Conservation (phyloP, 164 flowering plant species). For the Vitis labrusca region DNA sequence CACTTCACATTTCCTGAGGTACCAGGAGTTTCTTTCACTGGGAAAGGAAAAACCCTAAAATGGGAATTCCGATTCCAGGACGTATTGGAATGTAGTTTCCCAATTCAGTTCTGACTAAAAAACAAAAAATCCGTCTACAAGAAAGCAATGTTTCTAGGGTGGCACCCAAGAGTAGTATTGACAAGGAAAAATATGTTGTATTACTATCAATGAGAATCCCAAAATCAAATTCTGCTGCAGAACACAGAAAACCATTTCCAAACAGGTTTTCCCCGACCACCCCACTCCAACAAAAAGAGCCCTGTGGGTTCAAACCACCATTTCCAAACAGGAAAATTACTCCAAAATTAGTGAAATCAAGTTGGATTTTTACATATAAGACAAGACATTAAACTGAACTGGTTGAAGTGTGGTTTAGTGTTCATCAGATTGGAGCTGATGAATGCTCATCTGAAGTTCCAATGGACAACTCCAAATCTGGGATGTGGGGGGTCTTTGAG, state of each 20-base stretch:
- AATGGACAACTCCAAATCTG: conserved; percentile 13
- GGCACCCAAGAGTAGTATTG: neutral
- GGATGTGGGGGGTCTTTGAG: conserved; percentile 15
- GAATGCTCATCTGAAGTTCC: conserved; percentile 10
- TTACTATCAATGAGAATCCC: conserved; percentile 6
- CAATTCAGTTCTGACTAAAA: too few relatives aligned
- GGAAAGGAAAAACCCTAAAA: too few relatives aligned
- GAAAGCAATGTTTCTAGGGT: neutral
- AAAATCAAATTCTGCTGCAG: conserved; percentile 2
- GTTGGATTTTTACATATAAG: conserved; percentile 22
- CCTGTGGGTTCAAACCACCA: too few relatives aligned
- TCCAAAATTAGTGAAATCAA: neutral
- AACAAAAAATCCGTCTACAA: neutral
- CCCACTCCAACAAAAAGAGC: neutral
- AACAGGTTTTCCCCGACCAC: too few relatives aligned
- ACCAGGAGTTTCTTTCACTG: too few relatives aligned
- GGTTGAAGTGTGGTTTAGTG: neutral
- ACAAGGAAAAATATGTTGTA: conserved; percentile 2
- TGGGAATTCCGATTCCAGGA: too few relatives aligned
- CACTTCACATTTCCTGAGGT: too few relatives aligned
- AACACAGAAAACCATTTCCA: neutral
- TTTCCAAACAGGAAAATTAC: conserved; percentile 1
- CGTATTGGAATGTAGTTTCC: too few relatives aligned
- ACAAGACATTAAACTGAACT: neutral
- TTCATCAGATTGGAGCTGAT: conserved; percentile 14